Percentiles rank a stretch among this genome's conserved stretches.
Conservation (phyloP, 2,329 filamentous ascomycete genomes). For the Tolypocladium ovalisporum region DNA sequence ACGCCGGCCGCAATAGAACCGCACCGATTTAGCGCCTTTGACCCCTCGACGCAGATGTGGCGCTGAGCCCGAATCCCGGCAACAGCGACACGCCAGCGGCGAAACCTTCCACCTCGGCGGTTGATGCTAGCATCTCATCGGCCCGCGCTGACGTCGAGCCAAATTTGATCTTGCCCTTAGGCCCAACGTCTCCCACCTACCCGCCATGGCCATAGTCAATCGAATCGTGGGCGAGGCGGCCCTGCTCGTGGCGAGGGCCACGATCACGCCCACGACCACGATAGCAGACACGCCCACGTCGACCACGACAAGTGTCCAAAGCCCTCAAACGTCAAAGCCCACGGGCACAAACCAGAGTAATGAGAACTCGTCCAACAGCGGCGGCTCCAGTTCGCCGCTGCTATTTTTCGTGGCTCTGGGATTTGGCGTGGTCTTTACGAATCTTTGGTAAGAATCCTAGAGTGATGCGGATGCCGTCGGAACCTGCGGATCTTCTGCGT, state of each 20-base stretch:
- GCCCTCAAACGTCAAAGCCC: constrained; percentile 5
- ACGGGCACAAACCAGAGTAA: constrained; percentile 7
- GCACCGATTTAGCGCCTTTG: not conserved
- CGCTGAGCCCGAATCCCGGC: not conserved
- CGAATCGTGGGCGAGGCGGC: constrained; percentile 24
- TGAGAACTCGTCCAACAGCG: constrained; percentile 10
- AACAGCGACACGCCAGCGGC: not conserved
- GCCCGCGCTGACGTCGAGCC: constrained; percentile 3
- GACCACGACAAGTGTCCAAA: constrained; percentile 5
- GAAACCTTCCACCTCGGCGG: not conserved
- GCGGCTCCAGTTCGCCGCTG: constrained; percentile 30
- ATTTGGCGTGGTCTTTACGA: constrained; percentile 97
- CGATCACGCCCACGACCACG: constrained; percentile 6
- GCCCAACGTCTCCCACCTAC: not conserved
- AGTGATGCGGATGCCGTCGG: not conserved
- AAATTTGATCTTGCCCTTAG: not conserved
- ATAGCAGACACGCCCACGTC: constrained; percentile 5
- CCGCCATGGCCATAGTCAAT: constrained; percentile 25
- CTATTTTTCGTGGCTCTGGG: constrained; percentile 89
- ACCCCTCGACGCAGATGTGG: not conserved
- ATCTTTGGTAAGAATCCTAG: constrained; percentile 67
- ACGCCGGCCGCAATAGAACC: not conserved
- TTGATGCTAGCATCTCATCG: not conserved
- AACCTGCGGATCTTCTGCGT: not conserved
- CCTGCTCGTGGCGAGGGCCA: constrained; percentile 22